A percentile compares a stretch with the other conserved stretches of the same genome.
These are phyloP conservation scores for Penicillium sp. DNA, from an alignment of 2,329 filamentous ascomycete genomes.

Conservation along the genomic window DNA sequence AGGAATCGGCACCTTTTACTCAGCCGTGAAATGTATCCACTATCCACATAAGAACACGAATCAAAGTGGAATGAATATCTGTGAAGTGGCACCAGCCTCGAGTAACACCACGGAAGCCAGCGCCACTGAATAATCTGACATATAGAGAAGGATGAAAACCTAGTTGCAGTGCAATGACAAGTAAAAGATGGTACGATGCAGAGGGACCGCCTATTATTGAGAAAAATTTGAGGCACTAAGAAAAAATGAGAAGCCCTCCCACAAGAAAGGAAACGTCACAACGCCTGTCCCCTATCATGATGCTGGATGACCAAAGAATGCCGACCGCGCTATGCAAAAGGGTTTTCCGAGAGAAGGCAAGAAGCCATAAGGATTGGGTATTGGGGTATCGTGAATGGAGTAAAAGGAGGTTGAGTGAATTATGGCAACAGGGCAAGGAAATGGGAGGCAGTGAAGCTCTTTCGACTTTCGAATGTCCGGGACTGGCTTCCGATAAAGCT, in stretches of 20 bases:
- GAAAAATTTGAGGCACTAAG: not conserved
- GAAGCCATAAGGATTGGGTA: slow-evolving; percentile 38
- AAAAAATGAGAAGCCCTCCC: slow-evolving; percentile 7
- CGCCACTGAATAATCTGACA: slow-evolving; percentile 1
- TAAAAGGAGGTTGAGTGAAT: slow-evolving; percentile 13
- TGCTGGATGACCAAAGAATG: slow-evolving; percentile 35
- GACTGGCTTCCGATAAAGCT: slow-evolving; percentile 1
- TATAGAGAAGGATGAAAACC: slow-evolving; percentile 5
- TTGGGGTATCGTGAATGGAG: slow-evolving; percentile 41
- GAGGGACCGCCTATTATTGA: slow-evolving; percentile 3
- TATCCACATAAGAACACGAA: not conserved
- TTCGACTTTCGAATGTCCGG: not conserved
- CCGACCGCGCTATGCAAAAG: slow-evolving; percentile 44
- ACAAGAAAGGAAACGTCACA: slow-evolving; percentile 24
- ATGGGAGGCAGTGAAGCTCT: too few species aligned
- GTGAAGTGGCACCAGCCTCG: not conserved
- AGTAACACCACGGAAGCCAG: slow-evolving; percentile 4
- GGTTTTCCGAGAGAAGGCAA: slow-evolving; percentile 26
- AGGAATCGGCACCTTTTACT: too few species aligned
- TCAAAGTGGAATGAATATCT: slow-evolving; percentile 1
- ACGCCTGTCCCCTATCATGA: slow-evolving; percentile 36
- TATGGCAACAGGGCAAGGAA: slow-evolving; percentile 7
- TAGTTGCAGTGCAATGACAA: slow-evolving; percentile 8
- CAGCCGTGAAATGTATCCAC: not conserved
- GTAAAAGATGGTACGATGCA: slow-evolving; percentile 11